Conservation (phyloP, 495 filamentous ascomycete species). For the Daldinia decipiens region DNA sequence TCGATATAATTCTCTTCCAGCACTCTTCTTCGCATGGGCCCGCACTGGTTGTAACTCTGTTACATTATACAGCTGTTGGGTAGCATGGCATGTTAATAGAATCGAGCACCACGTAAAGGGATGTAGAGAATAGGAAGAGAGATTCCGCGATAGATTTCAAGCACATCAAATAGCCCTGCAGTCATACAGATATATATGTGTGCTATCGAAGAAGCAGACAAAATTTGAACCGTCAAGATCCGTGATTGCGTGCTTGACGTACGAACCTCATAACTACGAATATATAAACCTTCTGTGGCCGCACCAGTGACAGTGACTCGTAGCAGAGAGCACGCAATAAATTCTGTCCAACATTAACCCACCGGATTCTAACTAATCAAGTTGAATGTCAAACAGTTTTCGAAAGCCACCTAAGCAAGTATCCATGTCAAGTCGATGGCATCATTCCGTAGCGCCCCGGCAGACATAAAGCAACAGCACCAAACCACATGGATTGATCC, state of each 20-base stretch:
- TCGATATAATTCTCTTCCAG: neutral
- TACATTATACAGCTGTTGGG: neutral
- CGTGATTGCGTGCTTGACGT: neutral
- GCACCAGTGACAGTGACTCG: neutral
- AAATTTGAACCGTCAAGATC: neutral
- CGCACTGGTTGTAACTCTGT: neutral
- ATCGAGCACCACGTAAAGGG: neutral
- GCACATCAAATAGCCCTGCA: too few species aligned
- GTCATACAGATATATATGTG: neutral
- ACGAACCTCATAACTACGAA: neutral
- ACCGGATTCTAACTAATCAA: neutral
- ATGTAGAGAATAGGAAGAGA: neutral
- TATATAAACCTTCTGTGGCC: neutral
- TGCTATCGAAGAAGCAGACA: neutral
- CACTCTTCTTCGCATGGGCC: neutral
- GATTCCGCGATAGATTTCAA: too few species aligned
- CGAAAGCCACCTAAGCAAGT: conserved; percentile 1
- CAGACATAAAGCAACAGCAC: neutral
- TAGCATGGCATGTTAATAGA: neutral
- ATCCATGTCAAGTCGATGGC: conserved; percentile 9
- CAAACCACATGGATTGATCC: conserved; percentile 1
- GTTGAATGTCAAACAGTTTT: neutral
- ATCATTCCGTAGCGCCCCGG: conserved; percentile 7
- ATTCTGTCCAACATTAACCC: neutral
- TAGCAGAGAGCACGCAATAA: conserved; percentile 1